Evolutionary conservation across 441 rosid species (phyloP), one percentile per base, ranked within the genome.

Genomic region (Jatropha podagrica): DNA sequence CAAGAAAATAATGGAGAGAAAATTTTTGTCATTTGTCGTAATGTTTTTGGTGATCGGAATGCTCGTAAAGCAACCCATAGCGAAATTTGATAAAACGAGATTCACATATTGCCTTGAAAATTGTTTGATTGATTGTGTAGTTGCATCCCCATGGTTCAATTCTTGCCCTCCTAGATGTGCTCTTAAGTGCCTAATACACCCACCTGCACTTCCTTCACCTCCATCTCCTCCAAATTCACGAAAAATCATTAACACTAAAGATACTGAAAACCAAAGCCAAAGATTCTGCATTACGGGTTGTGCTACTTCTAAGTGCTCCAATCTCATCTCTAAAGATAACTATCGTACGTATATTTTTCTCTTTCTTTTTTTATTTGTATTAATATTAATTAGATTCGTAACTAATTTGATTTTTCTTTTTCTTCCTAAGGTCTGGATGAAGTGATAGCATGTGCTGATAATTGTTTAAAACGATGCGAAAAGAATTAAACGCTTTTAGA

Each of bases 271-370:
- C 6, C 4, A 14, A 14, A 14, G 4, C 18, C 65, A 41, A 4
- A 8, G 41, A 8, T 71, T 58, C 13, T 71, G 74, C 11, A 71
- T 55, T 13, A 4, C 8, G 59, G 74, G 74, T 7, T 71, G 74
- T 59, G 74, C 74, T 58, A 71, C 74, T 17, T 58, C 74, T 3
- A 7, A 20, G 55, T 71, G 74, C 66, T 58, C 66, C 54, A 41
- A 71, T 17, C n/a, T 71, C 65, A 58, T 71, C 2, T 58, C 74
- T 37, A 14, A 23, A 58, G 15, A 58, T 0, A n/a, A 71, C 3
- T 48, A 0, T 2, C 13, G 74, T 71, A 71, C 20, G 1, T 32
- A 32, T 32, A 20, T 38, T 10, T 6, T n/a, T 23, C 41, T 40
- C 7, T 71, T 3, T 46, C 4, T 37, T 4, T 20, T 23, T 32